Conservation (phyloP, 352 stramenopile genomes). For the Phytophthora hibernalis region DNA sequence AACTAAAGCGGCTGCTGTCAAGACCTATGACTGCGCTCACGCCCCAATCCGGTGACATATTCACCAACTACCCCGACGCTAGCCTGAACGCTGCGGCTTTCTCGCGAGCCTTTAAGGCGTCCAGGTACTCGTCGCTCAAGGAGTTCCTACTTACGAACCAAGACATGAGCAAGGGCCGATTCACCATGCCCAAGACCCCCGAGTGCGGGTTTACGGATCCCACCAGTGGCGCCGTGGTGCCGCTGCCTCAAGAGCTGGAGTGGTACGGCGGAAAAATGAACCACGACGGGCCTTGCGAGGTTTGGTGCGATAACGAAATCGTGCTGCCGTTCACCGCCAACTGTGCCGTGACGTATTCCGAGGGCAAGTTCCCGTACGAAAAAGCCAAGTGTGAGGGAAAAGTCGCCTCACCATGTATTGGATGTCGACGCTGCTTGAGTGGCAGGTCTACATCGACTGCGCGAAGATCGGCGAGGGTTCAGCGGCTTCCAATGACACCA, state of each 20-base stretch:
- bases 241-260: conserved; percentile 38
- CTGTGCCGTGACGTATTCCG: conserved; percentile 40
- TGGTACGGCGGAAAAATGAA: conserved; percentile 44
- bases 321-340: conserved; percentile 45
- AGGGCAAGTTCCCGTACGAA: conserved; percentile 38
- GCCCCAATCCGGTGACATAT: conserved; percentile 13
- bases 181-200: conserved; percentile 28
- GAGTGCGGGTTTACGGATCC: conserved; percentile 45
- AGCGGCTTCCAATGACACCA: conserved; percentile 4
- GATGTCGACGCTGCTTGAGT: conserved; percentile 37
- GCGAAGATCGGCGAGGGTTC: conserved; percentile 27
- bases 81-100: conserved; percentile 24
- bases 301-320: conserved; percentile 55
- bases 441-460: conserved; percentile 34
- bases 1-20: too few species aligned
- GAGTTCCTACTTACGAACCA: conserved; percentile 26
- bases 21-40: conserved; percentile 22
- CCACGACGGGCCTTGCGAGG: conserved; percentile 53
- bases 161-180: conserved; percentile 25
- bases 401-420: conserved; percentile 47
- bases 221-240: conserved; percentile 24
- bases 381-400: conserved; percentile 41
- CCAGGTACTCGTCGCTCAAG: conserved; percentile 25
- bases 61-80: conserved; percentile 25
- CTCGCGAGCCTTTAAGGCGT: conserved; percentile 13